Base-by-base conservation (phyloP, 1,284 basidiomycete genomes). In the Marasmius fiardii region DNA sequence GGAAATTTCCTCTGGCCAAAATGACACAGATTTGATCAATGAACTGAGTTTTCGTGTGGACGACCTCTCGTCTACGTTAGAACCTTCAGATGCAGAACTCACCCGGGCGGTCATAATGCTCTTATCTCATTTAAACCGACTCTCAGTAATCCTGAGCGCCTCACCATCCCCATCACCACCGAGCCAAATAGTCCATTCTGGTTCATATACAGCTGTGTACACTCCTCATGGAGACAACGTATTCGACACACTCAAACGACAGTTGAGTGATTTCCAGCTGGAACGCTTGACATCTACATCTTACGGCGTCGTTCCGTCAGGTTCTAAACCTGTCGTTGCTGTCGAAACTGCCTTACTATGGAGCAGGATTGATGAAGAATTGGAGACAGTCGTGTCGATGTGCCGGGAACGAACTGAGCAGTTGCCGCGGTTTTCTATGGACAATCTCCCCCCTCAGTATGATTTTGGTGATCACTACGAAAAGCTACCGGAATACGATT, bases 281-380 rank as follows among this genome's bases (percentile, higher is more conserved):
- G 79, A 83, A 58, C 75, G 81, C 1, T 69, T 77, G 47, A 67
- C 74, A 18, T 69, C 72, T 3, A 72, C 73, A 50, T 64, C 68
- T 6, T n/a, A 48, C 26, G 71, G 69, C 1, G 57, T 67, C 18
- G 63, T 68, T 33, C 61, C 67, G 14, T 67, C 68, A 33, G 72
- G 64, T 45, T 65, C 68, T 2, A 71, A 81, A 5, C 81, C 86
- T 1, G 74, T 80, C 1, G 69, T 80, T n/a, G 78, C 72, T 1
- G 81, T 86, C 3, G 85, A 90, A 64, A 71, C 78, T 1, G 79
- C 86, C 1, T 72, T 92, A 16, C 72, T 93, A 1, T 93, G 91
- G 91, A 74, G 79, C 3, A 74, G 79, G 34, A 83, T 93, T 31
- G 88, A 92, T 61, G 77, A 82, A 54, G 81, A 90, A 54, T 79